These are phyloP conservation scores for Endoconidiophora laricicola DNA, from an alignment of 2,329 filamentous ascomycete species.

Conservation along the genomic window DNA sequence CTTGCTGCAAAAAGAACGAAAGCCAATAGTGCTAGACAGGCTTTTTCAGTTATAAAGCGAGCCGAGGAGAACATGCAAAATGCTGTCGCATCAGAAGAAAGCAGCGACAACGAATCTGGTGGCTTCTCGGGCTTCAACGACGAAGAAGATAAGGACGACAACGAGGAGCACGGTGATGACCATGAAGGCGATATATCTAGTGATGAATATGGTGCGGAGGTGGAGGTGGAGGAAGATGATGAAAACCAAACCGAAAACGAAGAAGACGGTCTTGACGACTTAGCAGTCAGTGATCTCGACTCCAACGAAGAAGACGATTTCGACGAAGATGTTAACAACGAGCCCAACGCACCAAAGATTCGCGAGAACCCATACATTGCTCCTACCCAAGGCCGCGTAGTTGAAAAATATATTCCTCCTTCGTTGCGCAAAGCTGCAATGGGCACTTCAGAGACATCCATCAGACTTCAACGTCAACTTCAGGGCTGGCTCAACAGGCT, in stretches of 20 bases:
- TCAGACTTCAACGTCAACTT: slow-evolving; percentile 56
- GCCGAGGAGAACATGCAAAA: not conserved
- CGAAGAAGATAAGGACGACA: not conserved
- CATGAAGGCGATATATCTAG: not conserved
- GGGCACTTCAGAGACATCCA: slow-evolving; percentile 46
- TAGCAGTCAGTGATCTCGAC: slow-evolving; percentile 7
- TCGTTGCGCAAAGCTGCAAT: slow-evolving; percentile 51
- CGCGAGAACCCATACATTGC: slow-evolving; percentile 84
- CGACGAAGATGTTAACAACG: slow-evolving; percentile 19
- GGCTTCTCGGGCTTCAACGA: slow-evolving; percentile 4
- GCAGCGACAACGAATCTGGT: not conserved
- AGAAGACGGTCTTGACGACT: slow-evolving; percentile 11
- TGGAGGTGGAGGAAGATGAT: not conserved
- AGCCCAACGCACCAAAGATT: slow-evolving; percentile 21
- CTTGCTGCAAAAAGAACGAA: slow-evolving; percentile 22
- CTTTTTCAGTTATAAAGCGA: not conserved
- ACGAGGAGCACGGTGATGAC: not conserved
- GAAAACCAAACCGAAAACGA: not conserved
- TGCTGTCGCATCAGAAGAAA: not conserved
- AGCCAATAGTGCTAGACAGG: not conserved
- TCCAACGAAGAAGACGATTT: slow-evolving; percentile 12
- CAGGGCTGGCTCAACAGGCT: slow-evolving; percentile 86
- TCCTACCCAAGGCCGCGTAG: slow-evolving; percentile 33
- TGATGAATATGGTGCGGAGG: not conserved
- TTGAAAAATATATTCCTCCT: slow-evolving; percentile 74